Percentiles rank a stretch among this genome's conserved stretches.
Conservation (phyloP, 805 yeast species). For the Suhomyces canberraensis region DNA sequence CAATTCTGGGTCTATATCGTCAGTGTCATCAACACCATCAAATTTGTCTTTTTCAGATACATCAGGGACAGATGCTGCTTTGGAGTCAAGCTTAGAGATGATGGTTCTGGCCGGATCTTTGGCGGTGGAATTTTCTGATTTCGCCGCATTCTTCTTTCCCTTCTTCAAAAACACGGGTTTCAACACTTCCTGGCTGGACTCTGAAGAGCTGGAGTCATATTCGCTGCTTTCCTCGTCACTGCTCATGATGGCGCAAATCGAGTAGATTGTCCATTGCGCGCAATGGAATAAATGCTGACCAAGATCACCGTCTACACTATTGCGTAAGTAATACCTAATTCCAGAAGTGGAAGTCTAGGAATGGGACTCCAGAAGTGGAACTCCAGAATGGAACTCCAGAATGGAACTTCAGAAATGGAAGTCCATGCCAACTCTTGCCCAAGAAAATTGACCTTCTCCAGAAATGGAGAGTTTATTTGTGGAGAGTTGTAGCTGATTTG, state of each 20-base stretch:
- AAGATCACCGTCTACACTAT: too few species aligned
- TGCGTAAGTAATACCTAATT: too few species aligned
- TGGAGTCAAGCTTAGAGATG: constrained; percentile 1
- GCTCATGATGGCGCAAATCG: constrained; percentile 1
- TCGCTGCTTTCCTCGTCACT: constrained; percentile 4
- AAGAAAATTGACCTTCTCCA: too few species aligned
- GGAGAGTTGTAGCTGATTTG: too few species aligned
- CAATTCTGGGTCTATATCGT: constrained; percentile 50
- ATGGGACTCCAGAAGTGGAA: too few species aligned
- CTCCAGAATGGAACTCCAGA: too few species aligned
- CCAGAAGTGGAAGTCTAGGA: too few species aligned
- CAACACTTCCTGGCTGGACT: constrained; percentile 2
- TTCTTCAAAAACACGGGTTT: constrained; percentile 8
- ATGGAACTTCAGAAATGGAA: too few species aligned
- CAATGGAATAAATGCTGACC: too few species aligned
- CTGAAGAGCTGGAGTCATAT: constrained; percentile 1
- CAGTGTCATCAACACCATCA: constrained; percentile 52
- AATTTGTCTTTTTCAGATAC: constrained; percentile 3
- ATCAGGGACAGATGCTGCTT: background rate
- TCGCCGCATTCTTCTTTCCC: background rate
- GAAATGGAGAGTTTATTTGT: too few species aligned
- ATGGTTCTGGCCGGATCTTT: background rate
- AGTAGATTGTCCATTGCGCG: too few species aligned
- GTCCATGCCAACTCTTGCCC: too few species aligned
- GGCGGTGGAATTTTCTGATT: background rate